Percentiles rank a stretch among this genome's conserved stretches.
Conservation (phyloP, 2,329 filamentous ascomycete species). For the Colletotrichum graminicola region DNA sequence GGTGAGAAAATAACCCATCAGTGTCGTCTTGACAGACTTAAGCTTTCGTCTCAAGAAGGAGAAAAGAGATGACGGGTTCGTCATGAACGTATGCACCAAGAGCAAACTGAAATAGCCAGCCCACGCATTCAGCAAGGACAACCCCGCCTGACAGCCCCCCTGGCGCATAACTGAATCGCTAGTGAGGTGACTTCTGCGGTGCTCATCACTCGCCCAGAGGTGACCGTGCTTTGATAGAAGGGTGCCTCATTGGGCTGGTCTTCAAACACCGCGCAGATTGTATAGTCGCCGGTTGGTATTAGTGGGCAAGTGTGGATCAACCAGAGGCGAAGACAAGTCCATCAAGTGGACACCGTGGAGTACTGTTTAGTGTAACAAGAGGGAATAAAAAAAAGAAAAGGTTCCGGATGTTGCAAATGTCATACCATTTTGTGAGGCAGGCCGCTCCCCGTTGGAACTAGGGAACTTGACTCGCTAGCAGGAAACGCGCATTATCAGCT, state of each 20-base stretch:
- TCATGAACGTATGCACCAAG: slow-evolving; percentile 6
- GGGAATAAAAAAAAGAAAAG: slow-evolving; percentile 3
- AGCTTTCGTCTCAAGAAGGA: slow-evolving; percentile 12
- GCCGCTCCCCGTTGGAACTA: background rate
- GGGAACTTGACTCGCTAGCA: slow-evolving; percentile 23
- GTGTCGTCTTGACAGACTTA: slow-evolving; percentile 19
- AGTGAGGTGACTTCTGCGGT: slow-evolving; percentile 2
- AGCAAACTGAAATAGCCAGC: slow-evolving; percentile 25
- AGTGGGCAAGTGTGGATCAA: slow-evolving; percentile 24
- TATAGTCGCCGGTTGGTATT: background rate
- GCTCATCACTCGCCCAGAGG: background rate
- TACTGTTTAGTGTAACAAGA: background rate
- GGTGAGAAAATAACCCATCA: background rate
- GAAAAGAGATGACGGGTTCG: slow-evolving; percentile 20
- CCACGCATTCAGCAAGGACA: slow-evolving; percentile 16
- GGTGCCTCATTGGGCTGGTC: background rate
- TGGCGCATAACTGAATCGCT: slow-evolving; percentile 16
- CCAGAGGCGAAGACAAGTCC: slow-evolving; percentile 14
- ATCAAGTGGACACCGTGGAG: slow-evolving; percentile 34
- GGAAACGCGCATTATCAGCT: background rate
- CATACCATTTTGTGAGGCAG: background rate
- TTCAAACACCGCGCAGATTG: too few relatives aligned
- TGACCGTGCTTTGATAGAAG: slow-evolving; percentile 19
- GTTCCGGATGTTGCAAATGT: slow-evolving; percentile 17
- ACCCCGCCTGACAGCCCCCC: slow-evolving; percentile 1